phyloP scores from a whole-genome alignment of 352 stramenopile species.

The Phytophthora citricola region DNA sequence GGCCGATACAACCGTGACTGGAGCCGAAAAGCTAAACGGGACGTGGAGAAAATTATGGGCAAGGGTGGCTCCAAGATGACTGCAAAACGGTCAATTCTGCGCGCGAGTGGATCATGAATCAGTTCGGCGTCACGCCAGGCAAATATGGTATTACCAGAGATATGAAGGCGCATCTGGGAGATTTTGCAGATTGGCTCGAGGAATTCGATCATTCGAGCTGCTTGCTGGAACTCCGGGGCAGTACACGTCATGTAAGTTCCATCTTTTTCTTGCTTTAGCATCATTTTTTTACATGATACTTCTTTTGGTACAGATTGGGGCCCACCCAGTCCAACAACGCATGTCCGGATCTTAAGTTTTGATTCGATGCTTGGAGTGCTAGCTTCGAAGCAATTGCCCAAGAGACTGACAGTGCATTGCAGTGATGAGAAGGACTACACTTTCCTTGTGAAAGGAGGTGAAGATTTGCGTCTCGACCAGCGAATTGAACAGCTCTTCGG shows the following conservation, averaged over 20 bases:
- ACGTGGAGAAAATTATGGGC: slow-evolving; percentile 80
- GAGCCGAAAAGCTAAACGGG: slow-evolving; percentile 52
- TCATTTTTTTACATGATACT: background rate
- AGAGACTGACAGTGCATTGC: slow-evolving; percentile 81
- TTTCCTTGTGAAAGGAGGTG: slow-evolving; percentile 91
- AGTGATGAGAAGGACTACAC: slow-evolving; percentile 86
- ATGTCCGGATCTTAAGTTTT: slow-evolving; percentile 80
- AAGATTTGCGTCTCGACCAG: slow-evolving; percentile 92
- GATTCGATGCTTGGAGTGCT: slow-evolving; percentile 80
- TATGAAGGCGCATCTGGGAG: slow-evolving; percentile 79
- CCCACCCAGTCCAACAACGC: slow-evolving; percentile 68
- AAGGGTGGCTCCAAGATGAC: slow-evolving; percentile 66
- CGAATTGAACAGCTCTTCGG: slow-evolving; percentile 93
- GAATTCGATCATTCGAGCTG: slow-evolving; percentile 81
- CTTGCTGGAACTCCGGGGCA: slow-evolving; percentile 79
- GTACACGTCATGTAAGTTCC: slow-evolving; percentile 72
- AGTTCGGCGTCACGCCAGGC: slow-evolving; percentile 75
- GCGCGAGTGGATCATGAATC: slow-evolving; percentile 73
- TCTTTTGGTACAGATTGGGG: slow-evolving; percentile 59
- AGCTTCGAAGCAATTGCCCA: slow-evolving; percentile 86
- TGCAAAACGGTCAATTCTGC: slow-evolving; percentile 54
- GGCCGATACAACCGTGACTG: slow-evolving; percentile 84
- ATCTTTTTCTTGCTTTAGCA: slow-evolving; percentile 1
- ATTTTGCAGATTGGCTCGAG: slow-evolving; percentile 89
- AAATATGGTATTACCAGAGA: slow-evolving; percentile 80